Evolutionary conservation across 176 grass and related monocot genomes (phyloP).

Genomic region (Zoysia pacifica): DNA sequence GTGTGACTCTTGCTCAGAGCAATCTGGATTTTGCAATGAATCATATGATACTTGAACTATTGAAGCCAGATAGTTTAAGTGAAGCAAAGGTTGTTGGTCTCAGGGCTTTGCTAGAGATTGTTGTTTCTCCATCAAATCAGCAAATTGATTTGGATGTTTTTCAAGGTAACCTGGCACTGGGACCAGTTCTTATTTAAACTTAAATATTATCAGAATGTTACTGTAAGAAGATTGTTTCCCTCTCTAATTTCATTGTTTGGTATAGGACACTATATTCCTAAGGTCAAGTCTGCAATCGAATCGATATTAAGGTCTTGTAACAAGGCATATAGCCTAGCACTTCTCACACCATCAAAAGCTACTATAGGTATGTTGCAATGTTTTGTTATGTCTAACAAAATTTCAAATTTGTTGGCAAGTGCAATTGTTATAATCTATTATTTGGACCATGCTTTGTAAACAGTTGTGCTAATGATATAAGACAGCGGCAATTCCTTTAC

Average conservation of each 20-base stretch:
- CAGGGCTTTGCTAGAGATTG: conserved; percentile 83
- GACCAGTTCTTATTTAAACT: conserved; percentile 26
- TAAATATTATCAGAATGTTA: conserved; percentile 21
- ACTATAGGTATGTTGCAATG: conserved; percentile 65
- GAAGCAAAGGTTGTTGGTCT: conserved; percentile 99
- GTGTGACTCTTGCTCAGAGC: conserved; percentile 86
- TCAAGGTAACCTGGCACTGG: conserved; percentile 51
- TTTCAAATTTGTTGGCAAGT: too few relatives aligned
- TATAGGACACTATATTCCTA: conserved; percentile 77
- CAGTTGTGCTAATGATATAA: neutral
- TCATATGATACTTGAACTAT: conserved; percentile 95
- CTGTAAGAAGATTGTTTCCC: conserved; percentile 7
- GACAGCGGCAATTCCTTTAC: neutral
- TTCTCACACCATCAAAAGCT: conserved; percentile 89
- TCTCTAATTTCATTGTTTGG: conserved; percentile 57
- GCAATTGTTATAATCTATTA: neutral
- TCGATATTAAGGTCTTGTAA: conserved; percentile 88
- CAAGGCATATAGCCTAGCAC: conserved; percentile 87
- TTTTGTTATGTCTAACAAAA: too few relatives aligned
- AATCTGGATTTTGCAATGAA: conserved; percentile 97
- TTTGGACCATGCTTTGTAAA: conserved; percentile 26
- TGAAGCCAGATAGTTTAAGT: conserved; percentile 87
- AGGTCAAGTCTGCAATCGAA: conserved; percentile 96
- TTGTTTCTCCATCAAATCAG: conserved; percentile 87
- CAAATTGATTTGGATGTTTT: conserved; percentile 82